Evolutionary conservation across 768 basidiomycete genomes (phyloP).

Genomic region (Pleurotus cornucopiae): DNA sequence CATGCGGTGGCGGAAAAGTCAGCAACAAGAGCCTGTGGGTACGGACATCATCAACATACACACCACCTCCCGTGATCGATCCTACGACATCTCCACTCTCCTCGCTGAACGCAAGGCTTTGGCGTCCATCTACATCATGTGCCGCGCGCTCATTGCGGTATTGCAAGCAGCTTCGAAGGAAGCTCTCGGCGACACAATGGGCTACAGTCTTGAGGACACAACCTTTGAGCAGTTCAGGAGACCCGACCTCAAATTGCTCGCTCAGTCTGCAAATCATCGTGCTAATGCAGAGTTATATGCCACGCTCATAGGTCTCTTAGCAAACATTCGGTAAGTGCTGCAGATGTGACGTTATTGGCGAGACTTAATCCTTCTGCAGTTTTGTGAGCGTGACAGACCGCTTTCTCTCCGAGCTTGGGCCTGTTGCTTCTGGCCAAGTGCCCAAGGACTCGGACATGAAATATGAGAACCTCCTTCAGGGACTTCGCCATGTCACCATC

Average conservation of each 20-base stretch:
- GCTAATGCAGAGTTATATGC: constrained; percentile 82
- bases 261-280: constrained; percentile 71
- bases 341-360: background rate
- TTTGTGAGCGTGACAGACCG: constrained; percentile 93
- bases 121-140: constrained; percentile 87
- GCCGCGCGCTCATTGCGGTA: constrained; percentile 76
- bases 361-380: constrained; percentile 29
- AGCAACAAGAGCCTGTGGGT: constrained; percentile 52
- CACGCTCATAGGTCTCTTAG: constrained; percentile 77
- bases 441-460: constrained; percentile 77
- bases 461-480: constrained; percentile 81
- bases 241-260: constrained; percentile 62
- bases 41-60: constrained; percentile 51
- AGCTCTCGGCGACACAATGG: constrained; percentile 71
- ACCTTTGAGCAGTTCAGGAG: constrained; percentile 82
- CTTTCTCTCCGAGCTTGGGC: constrained; percentile 75
- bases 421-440: constrained; percentile 70
- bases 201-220: constrained; percentile 79
- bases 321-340: constrained; percentile 65
- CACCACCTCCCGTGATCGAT: constrained; percentile 28
- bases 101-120: constrained; percentile 73
- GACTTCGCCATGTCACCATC: constrained; percentile 77
- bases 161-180: constrained; percentile 72
- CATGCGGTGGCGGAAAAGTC: constrained; percentile 80
- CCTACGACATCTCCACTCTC: constrained; percentile 45